Base-by-base conservation (phyloP, 2,329 filamentous ascomycete species). In the Stagonosporopsis chrysanthemi region DNA sequence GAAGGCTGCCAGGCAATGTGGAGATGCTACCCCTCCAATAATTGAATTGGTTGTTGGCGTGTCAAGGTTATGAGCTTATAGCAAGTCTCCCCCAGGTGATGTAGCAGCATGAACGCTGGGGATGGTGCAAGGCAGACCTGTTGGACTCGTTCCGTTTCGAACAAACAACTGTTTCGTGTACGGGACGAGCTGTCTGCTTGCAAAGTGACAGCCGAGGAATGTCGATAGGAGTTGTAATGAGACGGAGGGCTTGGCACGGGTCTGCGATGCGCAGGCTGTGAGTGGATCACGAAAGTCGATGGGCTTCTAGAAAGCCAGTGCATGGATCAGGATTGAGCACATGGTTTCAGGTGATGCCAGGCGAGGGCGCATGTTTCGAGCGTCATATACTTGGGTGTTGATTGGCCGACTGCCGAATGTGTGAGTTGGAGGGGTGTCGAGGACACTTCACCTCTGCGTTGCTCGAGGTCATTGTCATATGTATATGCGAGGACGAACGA, bases 91-190 rank as follows among this genome's bases (percentile, higher is more conserved):
- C 24, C 26, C 45, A 26, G 11, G 19, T 31, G 31, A 14, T 17
- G 1, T 4, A 19, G 33, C 26, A 52, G 54, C 48, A 47, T 57
- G 28, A 57, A 52, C 24, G 43, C 24, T 48, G 48, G 15, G 43
- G 43, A 23, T 24, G 42, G 43, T 43, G 43, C 48, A 57, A 43
- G 48, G 47, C 40, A 38, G 47, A 17, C 42, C 38, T 52, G 54
- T 52, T 52, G 48, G 19, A 11, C 8, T n/a, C 42, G 61, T 64
- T 65, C 64, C 49, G 63, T 65, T 67, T 65, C 57, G 56, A 44
- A 54, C 36, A 57, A 36, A 57, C 24, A 23, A 48, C 17, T 60
- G 60, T 66, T 67, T 64, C 61, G 48, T 45, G 24, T 38, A 49
- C 63, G 61, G 63, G 55, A 58, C 56, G 51, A 61, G 19, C 61